phyloP scores from a whole-genome alignment of 2,329 filamentous ascomycete genomes.

The Penicillium janthinellum region DNA sequence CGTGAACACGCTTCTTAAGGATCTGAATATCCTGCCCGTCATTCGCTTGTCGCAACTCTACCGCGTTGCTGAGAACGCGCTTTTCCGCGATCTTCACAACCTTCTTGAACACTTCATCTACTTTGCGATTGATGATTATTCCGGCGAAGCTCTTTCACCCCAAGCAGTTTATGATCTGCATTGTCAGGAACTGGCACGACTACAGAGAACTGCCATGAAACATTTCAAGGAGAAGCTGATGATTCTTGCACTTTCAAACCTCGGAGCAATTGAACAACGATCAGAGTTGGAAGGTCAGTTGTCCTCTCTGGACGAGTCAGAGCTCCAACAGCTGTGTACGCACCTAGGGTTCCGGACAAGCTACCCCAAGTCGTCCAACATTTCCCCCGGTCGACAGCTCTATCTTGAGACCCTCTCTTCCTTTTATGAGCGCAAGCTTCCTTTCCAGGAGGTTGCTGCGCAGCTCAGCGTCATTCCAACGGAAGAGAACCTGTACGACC shows the following conservation, averaged over 20 bases:
- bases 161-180: conserved; percentile 78
- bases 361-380: conserved; percentile 72
- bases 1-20: conserved; percentile 82
- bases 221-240: conserved; percentile 87
- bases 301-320: conserved; percentile 69
- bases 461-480: conserved; percentile 79
- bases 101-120: conserved; percentile 84
- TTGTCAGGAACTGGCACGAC: conserved; percentile 71
- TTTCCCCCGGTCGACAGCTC: conserved; percentile 61
- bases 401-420: conserved; percentile 69
- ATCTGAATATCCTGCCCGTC: conserved; percentile 78
- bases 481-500: conserved; percentile 77
- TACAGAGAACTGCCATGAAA: conserved; percentile 78
- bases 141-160: conserved; percentile 71
- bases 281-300: conserved; percentile 77
- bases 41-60: conserved; percentile 79
- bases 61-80: conserved; percentile 69
- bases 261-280: conserved; percentile 80
- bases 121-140: conserved; percentile 91
- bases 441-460: conserved; percentile 78
- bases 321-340: conserved; percentile 69
- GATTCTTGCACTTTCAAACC: conserved; percentile 90
- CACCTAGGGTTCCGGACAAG: conserved; percentile 75
- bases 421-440: conserved; percentile 73
- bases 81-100: conserved; percentile 77